Base-by-base conservation (phyloP, 441 rosid genomes). In the Corymbia citriodora region DNA sequence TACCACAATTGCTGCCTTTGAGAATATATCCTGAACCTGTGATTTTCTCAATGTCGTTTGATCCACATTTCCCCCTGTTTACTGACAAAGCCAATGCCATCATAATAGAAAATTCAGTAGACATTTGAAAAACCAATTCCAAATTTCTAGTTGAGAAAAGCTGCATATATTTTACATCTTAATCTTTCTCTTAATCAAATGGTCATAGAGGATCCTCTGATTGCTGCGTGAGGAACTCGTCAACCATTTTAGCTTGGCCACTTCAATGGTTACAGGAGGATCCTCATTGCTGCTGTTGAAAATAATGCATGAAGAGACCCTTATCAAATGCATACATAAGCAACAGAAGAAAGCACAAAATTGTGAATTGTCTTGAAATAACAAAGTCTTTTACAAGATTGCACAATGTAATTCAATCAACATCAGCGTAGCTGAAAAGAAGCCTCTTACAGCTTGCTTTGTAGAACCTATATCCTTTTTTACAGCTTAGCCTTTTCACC, bases 401-500 rank as follows among this genome's bases (percentile, higher is more conserved):
- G 70, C 33, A 14, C 33, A 29, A 63, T 63, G 70, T 0, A 63
- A 29, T n/a, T 65, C 36, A 65, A 25, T n/a, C 10, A n/a, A 7
- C 72, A 7, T n/a, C 9, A 7, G 5, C 21, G 21, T 23, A 59
- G 55, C 21, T 59, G 87, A 87, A 87, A 36, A 79, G 82, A 85
- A 27, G 92, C 88, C 82, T 87, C 99, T 96, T 95, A 97, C 98
- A 91, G 99, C 97, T 94, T 97, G 98, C 94, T 98, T 98, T 93
- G 97, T 97, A 91, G 99, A 98, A 93, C 99, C 99, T 54, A 98
- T 97, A 91, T 97, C 97, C 91, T 98, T 98, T 92, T 96, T 97
- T 92, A 98, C 87, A 97, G 93, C 93, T 98, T 99, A 88, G 98
- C 72, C 99, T 93, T 98, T 98, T 98, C 90, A 97, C 96, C 17